These are phyloP conservation scores for Albifimbria verrucaria DNA, from an alignment of 2,329 filamentous ascomycete species.

Conservation along the genomic window DNA sequence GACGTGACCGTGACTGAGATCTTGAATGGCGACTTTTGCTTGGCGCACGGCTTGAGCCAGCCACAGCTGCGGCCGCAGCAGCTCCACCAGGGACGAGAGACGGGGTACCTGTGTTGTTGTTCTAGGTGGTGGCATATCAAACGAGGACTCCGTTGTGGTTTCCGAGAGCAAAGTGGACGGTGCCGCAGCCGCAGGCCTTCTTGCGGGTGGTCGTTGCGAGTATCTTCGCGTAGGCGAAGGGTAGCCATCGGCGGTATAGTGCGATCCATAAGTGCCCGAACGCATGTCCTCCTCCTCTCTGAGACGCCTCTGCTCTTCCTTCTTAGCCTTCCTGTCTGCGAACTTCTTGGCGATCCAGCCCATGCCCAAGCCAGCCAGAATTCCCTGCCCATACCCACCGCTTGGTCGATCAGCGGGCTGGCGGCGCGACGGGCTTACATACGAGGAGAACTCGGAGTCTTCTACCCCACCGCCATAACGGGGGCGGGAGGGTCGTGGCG, in stretches of 20 bases:
- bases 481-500: slow-evolving; percentile 45
- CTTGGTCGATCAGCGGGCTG: slow-evolving; percentile 41
- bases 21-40: slow-evolving; percentile 21
- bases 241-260: slow-evolving; percentile 67
- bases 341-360: slow-evolving; percentile 68
- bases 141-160: slow-evolving; percentile 30
- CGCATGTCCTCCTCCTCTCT: slow-evolving; percentile 51
- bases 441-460: slow-evolving; percentile 58
- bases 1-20: slow-evolving; percentile 38
- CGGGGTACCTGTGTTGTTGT: slow-evolving; percentile 17
- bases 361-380: slow-evolving; percentile 60
- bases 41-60: slow-evolving; percentile 18
- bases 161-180: slow-evolving; percentile 26
- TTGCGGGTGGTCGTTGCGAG: slow-evolving; percentile 25
- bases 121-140: slow-evolving; percentile 25
- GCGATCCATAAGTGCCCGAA: slow-evolving; percentile 58
- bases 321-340: slow-evolving; percentile 48
- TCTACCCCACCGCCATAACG: slow-evolving; percentile 44
- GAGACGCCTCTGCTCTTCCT: slow-evolving; percentile 42
- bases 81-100: neutral
- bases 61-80: slow-evolving; percentile 4
- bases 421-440: slow-evolving; percentile 60
- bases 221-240: slow-evolving; percentile 42
- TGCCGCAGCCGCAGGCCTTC: slow-evolving; percentile 27
- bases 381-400: slow-evolving; percentile 53